These are phyloP conservation scores for Heracleum sosnowskyi DNA, from an alignment of 129 eudicot genomes.

Conservation along the genomic window DNA sequence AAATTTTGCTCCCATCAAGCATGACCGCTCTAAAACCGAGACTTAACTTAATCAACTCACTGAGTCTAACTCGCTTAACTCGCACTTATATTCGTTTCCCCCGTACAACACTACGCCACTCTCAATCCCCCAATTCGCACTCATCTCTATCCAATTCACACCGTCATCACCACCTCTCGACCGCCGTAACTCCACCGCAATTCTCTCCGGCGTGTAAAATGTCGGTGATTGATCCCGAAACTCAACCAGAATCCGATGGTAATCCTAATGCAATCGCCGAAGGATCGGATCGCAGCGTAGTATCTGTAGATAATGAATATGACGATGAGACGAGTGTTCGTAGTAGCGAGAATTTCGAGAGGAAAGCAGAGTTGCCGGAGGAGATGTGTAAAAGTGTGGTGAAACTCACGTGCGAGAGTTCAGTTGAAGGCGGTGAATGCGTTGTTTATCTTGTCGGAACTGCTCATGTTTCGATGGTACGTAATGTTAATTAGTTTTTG, in stretches of 20 bases:
- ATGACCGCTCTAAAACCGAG: not conserved
- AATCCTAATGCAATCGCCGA: not conserved
- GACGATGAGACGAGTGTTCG: conserved; percentile 1
- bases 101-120: not conserved
- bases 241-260: conserved; percentile 22
- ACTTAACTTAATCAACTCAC: not conserved
- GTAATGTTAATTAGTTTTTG: not conserved
- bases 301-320: conserved; percentile 16
- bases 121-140: conserved; percentile 7
- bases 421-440: conserved; percentile 64
- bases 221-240: conserved; percentile 45
- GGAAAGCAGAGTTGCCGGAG: conserved; percentile 42
- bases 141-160: not conserved
- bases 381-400: conserved; percentile 53
- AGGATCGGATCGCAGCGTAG: conserved; percentile 27
- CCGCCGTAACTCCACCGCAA: conserved; percentile 4
- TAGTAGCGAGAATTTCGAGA: conserved; percentile 15
- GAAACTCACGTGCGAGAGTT: conserved; percentile 56
- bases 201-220: conserved; percentile 10
- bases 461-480: conserved; percentile 88
- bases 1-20: not conserved
- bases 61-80: not conserved
- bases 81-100: not conserved
- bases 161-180: conserved; percentile 8
- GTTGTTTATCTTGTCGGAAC: conserved; percentile 86